Percentiles rank a stretch among this genome's conserved stretches.
phyloP scores from a whole-genome alignment of 495 filamentous ascomycete genomes.

The Chaetomidium leptoderma region DNA sequence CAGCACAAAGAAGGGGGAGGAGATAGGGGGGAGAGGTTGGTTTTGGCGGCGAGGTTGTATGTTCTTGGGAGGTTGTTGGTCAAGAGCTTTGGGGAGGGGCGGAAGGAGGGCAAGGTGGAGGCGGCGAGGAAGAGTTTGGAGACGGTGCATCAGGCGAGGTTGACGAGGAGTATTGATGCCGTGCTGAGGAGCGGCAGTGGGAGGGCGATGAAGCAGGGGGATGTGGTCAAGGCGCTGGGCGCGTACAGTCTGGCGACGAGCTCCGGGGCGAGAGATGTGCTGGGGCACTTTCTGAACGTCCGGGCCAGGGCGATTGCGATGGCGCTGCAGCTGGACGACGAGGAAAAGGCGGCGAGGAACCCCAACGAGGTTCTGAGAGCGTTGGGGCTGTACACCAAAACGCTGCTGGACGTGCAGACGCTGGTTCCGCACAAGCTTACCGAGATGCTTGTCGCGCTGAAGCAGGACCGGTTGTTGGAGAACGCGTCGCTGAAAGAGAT shows the following conservation, averaged over 20 bases:
- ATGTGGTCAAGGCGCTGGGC: constrained; percentile 64
- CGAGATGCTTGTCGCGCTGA: constrained; percentile 64
- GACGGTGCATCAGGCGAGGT: constrained; percentile 49
- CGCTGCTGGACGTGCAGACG: constrained; percentile 68
- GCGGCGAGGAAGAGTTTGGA: constrained; percentile 59
- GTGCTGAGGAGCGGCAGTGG: constrained; percentile 49
- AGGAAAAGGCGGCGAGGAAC: constrained; percentile 25
- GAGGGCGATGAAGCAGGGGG: constrained; percentile 38
- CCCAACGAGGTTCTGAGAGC: constrained; percentile 54
- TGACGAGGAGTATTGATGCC: constrained; percentile 64
- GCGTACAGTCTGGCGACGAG: constrained; percentile 82
- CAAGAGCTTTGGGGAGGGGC: constrained; percentile 29
- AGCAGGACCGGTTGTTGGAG: constrained; percentile 62
- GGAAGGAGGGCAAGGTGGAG: constrained; percentile 53
- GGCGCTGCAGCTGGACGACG: constrained; percentile 47
- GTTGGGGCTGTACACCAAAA: constrained; percentile 68
- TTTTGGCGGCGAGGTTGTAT: constrained; percentile 74
- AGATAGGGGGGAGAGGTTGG: constrained; percentile 45
- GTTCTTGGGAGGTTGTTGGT: constrained; percentile 62
- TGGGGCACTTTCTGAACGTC: constrained; percentile 75
- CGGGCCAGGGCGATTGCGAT: constrained; percentile 62
- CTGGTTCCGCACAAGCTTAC: constrained; percentile 69
- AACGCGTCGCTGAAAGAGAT: constrained; percentile 61
- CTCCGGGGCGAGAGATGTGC: constrained; percentile 72
- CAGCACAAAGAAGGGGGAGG: constrained; percentile 24